A percentile compares a stretch with the other conserved stretches of the same genome.
Conservation (phyloP, 139 green algal species). For the Ettlia oleoabundans region DNA sequence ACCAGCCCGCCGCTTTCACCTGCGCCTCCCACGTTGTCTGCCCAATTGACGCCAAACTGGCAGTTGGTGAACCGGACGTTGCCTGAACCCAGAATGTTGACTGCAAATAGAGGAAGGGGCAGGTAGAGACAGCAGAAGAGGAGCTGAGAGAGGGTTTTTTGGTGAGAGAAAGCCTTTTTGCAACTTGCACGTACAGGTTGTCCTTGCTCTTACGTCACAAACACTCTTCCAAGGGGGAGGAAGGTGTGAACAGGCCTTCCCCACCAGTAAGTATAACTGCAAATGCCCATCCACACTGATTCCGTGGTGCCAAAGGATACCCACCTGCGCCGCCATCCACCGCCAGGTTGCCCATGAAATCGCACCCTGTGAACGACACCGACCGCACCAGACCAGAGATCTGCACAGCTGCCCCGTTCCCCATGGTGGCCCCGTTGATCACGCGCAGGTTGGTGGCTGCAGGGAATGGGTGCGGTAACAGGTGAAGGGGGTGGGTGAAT, state of each 20-base stretch:
- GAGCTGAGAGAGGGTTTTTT: neutral
- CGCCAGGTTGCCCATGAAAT: conserved; percentile 44
- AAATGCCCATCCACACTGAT: neutral
- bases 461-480: neutral
- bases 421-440: conserved; percentile 43
- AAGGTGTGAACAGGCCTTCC: neutral
- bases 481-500: no score
- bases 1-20: no score
- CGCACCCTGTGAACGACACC: conserved; percentile 33
- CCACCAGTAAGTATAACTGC: neutral
- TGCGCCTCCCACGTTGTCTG: conserved; percentile 35
- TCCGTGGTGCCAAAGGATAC: neutral
- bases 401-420: conserved; percentile 35
- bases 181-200: no score
- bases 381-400: conserved; percentile 1
- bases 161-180: neutral
- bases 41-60: conserved; percentile 41
- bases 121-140: neutral
- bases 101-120: neutral
- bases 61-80: conserved; percentile 46
- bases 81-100: conserved; percentile 27
- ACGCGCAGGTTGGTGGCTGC: conserved; percentile 39
- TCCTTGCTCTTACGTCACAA: no score
- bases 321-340: conserved; percentile 39
- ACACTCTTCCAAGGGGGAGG: no score